Base-by-base conservation (phyloP, 2,329 filamentous ascomycete species). In the Alternaria consortialis region DNA sequence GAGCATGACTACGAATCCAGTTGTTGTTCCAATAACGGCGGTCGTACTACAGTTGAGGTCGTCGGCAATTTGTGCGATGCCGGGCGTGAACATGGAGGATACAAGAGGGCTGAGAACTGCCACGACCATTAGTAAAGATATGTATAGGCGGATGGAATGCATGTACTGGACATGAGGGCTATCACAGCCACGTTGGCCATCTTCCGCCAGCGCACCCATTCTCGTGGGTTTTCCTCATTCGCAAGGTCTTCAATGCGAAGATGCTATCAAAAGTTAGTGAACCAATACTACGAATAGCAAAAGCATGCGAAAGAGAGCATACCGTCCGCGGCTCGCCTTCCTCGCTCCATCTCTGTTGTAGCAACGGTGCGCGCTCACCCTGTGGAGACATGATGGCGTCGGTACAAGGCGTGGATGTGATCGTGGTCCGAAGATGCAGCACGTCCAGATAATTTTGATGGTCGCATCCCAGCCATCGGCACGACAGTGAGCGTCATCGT, bases 81-180 rank as follows among this genome's bases (percentile, higher is more conserved):
- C 83, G 0, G 83, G 83, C 1, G 83, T 84, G 71, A 85, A 85
- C 82, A 85, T 84, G 39, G 80, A 82, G 20, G 78, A 81, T 1
- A 82, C 82, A 20, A 84, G 76, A 0, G 83, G 82, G 17, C 80
- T 82, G 1, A 84, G 63, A 37, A 84, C 78, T 80, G 7, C 23
- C 37, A 52, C 17, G 23, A 25, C 23, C 13, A 15, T 73, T 27
- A 48, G 25, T 23, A 39, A 5, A 27, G 3, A 2, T 15, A 50
- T 37, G 9, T 29, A 32, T 12, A 23, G 2, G 34, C 20, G 17
- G 20, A 8, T 1, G 5, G 17, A 29, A 46, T 27, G 6, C 23
- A 60, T 73, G 39, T 65, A 81, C 79, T 80, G 5, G 82, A 77
- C 83, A 86, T 85, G 37, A 79, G 70, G 5, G 83, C 82, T 56